Evolutionary conservation across 768 basidiomycete genomes (phyloP).

Genomic region (Termitomyces sp.): DNA sequence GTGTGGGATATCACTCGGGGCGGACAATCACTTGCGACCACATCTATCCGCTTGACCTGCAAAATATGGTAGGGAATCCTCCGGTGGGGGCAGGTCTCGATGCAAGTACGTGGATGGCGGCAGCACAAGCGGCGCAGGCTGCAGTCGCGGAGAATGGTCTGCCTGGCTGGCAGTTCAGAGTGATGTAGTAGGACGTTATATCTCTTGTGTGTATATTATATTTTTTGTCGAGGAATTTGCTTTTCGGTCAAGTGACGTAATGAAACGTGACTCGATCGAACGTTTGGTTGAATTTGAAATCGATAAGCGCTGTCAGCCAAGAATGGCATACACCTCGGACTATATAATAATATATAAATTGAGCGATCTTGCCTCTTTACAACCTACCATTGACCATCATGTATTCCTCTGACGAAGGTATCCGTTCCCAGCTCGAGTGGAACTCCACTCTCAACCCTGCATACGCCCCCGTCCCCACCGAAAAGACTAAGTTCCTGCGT

Average conservation of each 20-base stretch:
- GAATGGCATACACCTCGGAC: not conserved
- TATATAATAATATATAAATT: slow-evolving; percentile 8
- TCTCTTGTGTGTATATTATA: slow-evolving; percentile 19
- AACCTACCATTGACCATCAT: slow-evolving; percentile 26
- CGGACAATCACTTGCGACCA: slow-evolving; percentile 81
- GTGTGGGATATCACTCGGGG: slow-evolving; percentile 88
- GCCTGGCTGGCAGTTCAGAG: slow-evolving; percentile 75
- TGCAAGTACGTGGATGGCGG: slow-evolving; percentile 63
- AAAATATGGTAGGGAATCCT: slow-evolving; percentile 40
- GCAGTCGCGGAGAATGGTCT: slow-evolving; percentile 63
- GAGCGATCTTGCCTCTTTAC: slow-evolving; percentile 16
- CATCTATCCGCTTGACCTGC: slow-evolving; percentile 69
- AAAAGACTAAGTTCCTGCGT: slow-evolving; percentile 81
- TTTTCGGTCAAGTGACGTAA: slow-evolving; percentile 5
- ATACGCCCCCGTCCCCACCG: slow-evolving; percentile 62
- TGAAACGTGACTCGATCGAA: slow-evolving; percentile 10
- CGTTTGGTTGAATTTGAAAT: slow-evolving; percentile 2
- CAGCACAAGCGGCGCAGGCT: slow-evolving; percentile 67
- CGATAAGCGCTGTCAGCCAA: slow-evolving; percentile 12
- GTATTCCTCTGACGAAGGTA: slow-evolving; percentile 48
- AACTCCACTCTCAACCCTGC: slow-evolving; percentile 74
- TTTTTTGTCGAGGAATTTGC: slow-evolving; percentile 14
- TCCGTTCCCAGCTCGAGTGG: slow-evolving; percentile 90
- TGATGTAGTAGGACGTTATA: slow-evolving; percentile 45
- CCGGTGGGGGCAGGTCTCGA: slow-evolving; percentile 46